These are phyloP conservation scores for Osmanthus fragrans DNA, from an alignment of 257 asterid genomes.

Conservation along the genomic window DNA sequence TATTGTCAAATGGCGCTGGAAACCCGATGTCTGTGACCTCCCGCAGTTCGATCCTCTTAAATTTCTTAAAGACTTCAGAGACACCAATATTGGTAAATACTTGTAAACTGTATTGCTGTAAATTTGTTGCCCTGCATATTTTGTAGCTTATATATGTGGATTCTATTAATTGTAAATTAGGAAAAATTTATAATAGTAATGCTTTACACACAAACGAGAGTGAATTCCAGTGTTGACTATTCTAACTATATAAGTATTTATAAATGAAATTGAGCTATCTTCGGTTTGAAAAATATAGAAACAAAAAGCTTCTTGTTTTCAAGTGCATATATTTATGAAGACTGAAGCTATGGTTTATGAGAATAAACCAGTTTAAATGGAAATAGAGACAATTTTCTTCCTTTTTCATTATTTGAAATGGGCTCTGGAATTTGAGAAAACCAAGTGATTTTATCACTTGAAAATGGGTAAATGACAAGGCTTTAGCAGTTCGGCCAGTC, in stretches of 20 bases:
- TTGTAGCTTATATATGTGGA: not conserved
- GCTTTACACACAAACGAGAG: not conserved
- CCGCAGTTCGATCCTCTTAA: conserved; percentile 67
- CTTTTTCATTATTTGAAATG: not conserved
- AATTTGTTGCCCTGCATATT: not conserved
- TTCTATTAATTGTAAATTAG: not conserved
- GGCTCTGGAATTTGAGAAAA: not conserved
- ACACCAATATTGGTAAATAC: conserved; percentile 71
- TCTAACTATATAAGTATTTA: not conserved
- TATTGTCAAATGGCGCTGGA: conserved; percentile 85
- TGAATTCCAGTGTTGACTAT: not conserved
- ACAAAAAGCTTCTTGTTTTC: not conserved
- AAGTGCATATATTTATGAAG: not conserved
- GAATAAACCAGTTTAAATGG: not conserved
- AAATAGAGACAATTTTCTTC: not conserved
- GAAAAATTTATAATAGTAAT: not conserved
- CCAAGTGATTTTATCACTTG: not conserved
- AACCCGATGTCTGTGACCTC: conserved; percentile 76
- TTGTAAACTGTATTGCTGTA: not conserved
- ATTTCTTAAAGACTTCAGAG: conserved; percentile 64
- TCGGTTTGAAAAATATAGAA: not conserved
- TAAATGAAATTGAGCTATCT: not conserved
- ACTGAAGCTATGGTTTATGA: not conserved
- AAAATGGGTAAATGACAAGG: not conserved
- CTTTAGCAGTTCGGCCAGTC: not conserved